These are phyloP conservation scores for Gracilariopsis chorda DNA, from an alignment of 23 red algal genomes.

Conservation along the genomic window DNA sequence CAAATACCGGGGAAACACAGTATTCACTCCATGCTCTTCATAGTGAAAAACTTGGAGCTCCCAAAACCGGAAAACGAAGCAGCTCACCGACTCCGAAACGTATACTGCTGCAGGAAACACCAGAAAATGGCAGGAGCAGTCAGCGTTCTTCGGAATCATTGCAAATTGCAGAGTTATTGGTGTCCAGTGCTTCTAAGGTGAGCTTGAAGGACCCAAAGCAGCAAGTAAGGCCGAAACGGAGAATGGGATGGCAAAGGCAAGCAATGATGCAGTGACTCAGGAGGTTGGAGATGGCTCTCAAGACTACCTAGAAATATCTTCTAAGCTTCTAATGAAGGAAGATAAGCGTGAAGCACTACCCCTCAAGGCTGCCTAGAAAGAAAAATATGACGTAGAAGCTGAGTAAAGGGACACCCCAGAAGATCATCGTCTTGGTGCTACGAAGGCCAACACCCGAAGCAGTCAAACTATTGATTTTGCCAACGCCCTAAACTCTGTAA, in stretches of 20 bases:
- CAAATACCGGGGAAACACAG: too few species aligned
- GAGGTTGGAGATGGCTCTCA: not conserved
- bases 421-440: not conserved
- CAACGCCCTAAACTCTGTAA: not conserved
- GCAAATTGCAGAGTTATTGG: too few species aligned
- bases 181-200: not conserved
- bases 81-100: too few species aligned
- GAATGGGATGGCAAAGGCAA: not conserved
- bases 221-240: not conserved
- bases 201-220: not conserved
- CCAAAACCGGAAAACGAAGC: too few species aligned
- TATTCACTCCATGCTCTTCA: too few species aligned
- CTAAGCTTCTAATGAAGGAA: not conserved
- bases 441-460: not conserved
- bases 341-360: slow-evolving; percentile 9
- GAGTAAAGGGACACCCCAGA: too few species aligned
- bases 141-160: too few species aligned
- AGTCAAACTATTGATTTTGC: not conserved
- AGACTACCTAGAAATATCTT: not conserved
- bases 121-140: too few species aligned
- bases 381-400: not conserved
- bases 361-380: not conserved
- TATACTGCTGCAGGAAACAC: too few species aligned
- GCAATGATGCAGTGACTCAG: not conserved
- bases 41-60: too few species aligned